Base-by-base conservation (phyloP, 2,329 filamentous ascomycete genomes). In the Geosmithia flava region DNA sequence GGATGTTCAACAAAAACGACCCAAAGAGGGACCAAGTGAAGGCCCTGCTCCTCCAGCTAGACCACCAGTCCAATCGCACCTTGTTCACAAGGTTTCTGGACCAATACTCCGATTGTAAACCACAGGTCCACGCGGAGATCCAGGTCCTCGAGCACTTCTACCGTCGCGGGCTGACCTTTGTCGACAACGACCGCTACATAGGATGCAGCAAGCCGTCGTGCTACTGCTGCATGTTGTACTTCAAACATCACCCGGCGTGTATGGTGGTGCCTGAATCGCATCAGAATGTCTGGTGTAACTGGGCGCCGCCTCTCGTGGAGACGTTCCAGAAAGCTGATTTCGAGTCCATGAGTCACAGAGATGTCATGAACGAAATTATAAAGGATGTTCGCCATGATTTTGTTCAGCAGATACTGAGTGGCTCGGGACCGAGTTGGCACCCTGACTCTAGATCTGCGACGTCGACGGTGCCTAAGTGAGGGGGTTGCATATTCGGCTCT, bases 121-220 rank as follows among this genome's bases (percentile, higher is more conserved):
- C 64, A 1, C 29, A 48, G 2, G 61, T 68, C 0, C 71, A 76
- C 52, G 67, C 69, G 2, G 72, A 76, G 52, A 57, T 76, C 3
- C 63, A 69, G 47, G 56, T 74, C 3, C 55, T 76, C 1, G 70
- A 77, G 40, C 59, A 70, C 46, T 75, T 76, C 51, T 57, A 65
- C 51, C 46, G 52, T 5, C 53, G 53, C 0, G 37, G 53, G 0
- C 53, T 66, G 1, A 20, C 16, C 0, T 76, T 71, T 51, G 58
- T 61, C 3, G 59, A 57, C 2, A 48, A 57, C 4, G 71, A 76
- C 49, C 56, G 58, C 3, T 76, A 67, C 52, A 66, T 78, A 13
- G 72, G 66, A 3, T 72, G 67, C 50, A 78, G 72, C 54, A 78
- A 77, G 54, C 64, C 66, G 0, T 67, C 74, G 3, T 78, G 73